Evolutionary conservation across 495 filamentous ascomycete species (phyloP).

Genomic region (Penicillium canescens): DNA sequence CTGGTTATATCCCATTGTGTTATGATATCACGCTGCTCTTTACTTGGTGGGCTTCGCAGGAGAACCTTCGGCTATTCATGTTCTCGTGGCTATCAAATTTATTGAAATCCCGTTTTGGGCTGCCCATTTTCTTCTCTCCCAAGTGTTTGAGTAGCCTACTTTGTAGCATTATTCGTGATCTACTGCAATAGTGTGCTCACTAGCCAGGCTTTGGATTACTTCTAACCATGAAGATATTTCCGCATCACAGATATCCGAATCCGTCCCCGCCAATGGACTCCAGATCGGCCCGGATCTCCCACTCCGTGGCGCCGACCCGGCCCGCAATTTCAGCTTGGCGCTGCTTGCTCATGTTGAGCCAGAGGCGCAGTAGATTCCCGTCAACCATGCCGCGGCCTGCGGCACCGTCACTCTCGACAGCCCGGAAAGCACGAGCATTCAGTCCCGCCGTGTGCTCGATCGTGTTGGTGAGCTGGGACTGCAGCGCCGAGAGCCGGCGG

Average conservation of each 20-base stretch:
- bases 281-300: constrained; percentile 59
- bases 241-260: constrained; percentile 46
- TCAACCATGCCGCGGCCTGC: constrained; percentile 62
- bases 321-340: constrained; percentile 68
- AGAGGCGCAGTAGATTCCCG: constrained; percentile 60
- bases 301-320: constrained; percentile 58
- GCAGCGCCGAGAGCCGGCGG: constrained; percentile 78
- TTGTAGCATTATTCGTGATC: no score
- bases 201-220: neutral
- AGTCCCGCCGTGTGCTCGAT: constrained; percentile 76
- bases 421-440: constrained; percentile 78
- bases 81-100: constrained; percentile 10
- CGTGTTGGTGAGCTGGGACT: constrained; percentile 72
- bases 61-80: constrained; percentile 7
- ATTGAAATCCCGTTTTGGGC: constrained; percentile 1
- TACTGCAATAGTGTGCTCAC: neutral
- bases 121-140: neutral
- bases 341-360: constrained; percentile 68
- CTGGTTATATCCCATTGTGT: constrained; percentile 34
- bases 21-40: constrained; percentile 32
- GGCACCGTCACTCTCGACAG: constrained; percentile 48
- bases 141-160: no score
- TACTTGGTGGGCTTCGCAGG: constrained; percentile 11
- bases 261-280: constrained; percentile 63
- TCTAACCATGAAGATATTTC: neutral